Percentiles rank a stretch among this genome's conserved stretches.
Evolutionary conservation across 176 grass and related monocot genomes (phyloP).

Genomic region (Alloteropsis semialata): DNA sequence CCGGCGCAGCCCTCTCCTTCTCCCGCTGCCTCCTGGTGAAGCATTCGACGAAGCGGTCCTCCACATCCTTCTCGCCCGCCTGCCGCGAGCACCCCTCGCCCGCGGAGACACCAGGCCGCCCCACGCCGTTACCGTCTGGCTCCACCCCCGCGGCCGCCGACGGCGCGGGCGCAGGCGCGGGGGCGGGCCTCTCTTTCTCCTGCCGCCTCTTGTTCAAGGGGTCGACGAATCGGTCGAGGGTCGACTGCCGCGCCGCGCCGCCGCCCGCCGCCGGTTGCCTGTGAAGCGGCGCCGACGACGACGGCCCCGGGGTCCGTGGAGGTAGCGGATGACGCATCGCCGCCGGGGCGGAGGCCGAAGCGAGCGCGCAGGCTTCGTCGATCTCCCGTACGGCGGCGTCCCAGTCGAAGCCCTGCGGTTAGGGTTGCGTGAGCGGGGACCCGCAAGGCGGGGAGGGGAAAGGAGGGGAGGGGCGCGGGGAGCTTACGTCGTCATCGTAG

Average conservation of each 20-base stretch:
- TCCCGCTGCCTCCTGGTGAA: constrained; percentile 50
- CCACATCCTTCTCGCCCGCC: not conserved
- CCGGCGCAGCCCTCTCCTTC: constrained; percentile 24
- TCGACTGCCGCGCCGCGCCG: constrained; percentile 50
- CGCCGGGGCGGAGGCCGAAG: constrained; percentile 19
- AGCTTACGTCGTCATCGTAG: constrained; percentile 68
- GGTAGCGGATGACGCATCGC: not conserved
- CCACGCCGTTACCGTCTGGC: not conserved
- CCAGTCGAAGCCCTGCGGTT: constrained; percentile 74
- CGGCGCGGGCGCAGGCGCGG: not conserved
- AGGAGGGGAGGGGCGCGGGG: not conserved
- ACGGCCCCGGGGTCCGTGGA: not conserved
- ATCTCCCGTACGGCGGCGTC: constrained; percentile 71
- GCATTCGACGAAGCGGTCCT: constrained; percentile 58
- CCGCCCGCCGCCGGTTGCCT: not conserved
- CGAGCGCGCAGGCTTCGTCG: constrained; percentile 43
- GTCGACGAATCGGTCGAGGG: constrained; percentile 67
- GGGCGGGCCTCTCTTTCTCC: constrained; percentile 23
- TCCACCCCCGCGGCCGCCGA: not conserved
- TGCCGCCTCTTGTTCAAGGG: constrained; percentile 44
- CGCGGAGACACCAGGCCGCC: not conserved
- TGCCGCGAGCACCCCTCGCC: not conserved
- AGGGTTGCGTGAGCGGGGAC: constrained; percentile 33
- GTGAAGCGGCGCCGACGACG: not conserved
- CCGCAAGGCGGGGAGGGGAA: not conserved